These are phyloP conservation scores for Leishmania mexicana DNA, from an alignment of 208 protist species.

Conservation along the genomic window DNA sequence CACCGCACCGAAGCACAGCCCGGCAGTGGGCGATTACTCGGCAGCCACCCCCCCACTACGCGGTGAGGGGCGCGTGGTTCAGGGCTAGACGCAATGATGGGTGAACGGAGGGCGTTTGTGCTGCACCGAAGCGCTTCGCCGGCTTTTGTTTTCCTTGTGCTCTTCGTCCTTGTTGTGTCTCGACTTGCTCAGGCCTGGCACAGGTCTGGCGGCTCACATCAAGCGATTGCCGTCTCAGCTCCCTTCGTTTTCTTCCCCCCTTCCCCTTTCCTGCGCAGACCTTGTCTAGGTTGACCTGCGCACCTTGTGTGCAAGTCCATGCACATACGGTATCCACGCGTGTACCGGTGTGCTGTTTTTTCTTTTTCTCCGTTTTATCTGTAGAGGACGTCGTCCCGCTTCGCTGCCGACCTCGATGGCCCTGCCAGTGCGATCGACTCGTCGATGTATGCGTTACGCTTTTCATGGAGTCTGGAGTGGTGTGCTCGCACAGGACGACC, in stretches of 20 bases:
- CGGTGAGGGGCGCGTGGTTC: constrained; percentile 4
- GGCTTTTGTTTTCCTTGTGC: not conserved
- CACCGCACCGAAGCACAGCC: not conserved
- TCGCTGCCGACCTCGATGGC: not conserved
- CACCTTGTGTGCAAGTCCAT: not conserved
- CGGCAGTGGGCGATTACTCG: not conserved
- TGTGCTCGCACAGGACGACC: not conserved
- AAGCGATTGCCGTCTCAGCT: not conserved
- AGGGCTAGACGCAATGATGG: not conserved
- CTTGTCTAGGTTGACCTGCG: not conserved
- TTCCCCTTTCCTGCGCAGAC: not conserved
- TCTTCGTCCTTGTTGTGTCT: not conserved
- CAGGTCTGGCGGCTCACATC: not conserved
- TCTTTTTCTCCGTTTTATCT: not conserved
- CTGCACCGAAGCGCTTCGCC: not conserved
- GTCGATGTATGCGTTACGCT: not conserved
- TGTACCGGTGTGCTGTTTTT: not conserved
- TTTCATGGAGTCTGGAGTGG: not conserved
- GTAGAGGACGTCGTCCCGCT: not conserved
- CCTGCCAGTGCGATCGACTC: not conserved
- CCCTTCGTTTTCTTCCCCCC: not conserved
- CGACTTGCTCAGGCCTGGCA: not conserved
- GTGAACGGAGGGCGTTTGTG: not conserved
- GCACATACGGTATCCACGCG: not conserved
- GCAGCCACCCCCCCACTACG: not conserved